Evolutionary conservation across 1,284 basidiomycete species (phyloP).

Genomic region (Puccinia novopanici): DNA sequence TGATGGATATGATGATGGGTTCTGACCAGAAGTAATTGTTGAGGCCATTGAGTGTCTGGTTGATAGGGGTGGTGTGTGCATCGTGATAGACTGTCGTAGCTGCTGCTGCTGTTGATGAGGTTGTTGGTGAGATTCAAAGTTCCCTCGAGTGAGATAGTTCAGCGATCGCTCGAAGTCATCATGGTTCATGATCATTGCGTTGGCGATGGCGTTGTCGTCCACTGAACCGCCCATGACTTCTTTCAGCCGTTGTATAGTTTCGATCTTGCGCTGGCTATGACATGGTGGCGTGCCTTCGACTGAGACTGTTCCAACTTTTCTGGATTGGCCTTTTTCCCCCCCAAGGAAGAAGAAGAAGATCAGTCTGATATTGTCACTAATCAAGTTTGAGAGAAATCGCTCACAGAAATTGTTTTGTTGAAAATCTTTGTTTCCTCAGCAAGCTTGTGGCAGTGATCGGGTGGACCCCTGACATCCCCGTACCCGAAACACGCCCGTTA

Average conservation of each 20-base stretch:
- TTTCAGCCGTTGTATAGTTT: conserved; percentile 21
- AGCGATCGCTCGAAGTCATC: conserved; percentile 42
- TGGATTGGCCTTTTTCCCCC: background rate
- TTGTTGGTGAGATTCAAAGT: background rate
- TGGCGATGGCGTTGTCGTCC: conserved; percentile 20
- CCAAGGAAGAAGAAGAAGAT: background rate
- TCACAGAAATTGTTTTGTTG: too few species aligned
- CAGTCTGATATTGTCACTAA: too few species aligned
- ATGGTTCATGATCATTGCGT: conserved; percentile 29
- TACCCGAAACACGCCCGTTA: too few species aligned
- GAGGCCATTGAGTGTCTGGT: background rate
- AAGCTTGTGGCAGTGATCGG: too few species aligned
- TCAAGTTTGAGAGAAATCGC: too few species aligned
- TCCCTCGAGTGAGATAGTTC: conserved; percentile 38
- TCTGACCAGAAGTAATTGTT: conserved; percentile 15
- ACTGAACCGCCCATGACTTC: conserved; percentile 41
- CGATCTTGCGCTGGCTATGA: background rate
- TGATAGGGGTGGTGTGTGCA: conserved; percentile 23
- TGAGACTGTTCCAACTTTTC: too few species aligned
- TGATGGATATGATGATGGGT: background rate
- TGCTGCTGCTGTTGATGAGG: conserved; percentile 7
- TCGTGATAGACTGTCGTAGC: conserved; percentile 42
- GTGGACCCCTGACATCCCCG: too few species aligned
- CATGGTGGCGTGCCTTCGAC: background rate
- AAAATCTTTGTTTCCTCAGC: too few species aligned